Evolutionary conservation across 140 eudicot species (phyloP), one percentile per base, ranked within the genome.

Genomic region (Oenanthe javanica): DNA sequence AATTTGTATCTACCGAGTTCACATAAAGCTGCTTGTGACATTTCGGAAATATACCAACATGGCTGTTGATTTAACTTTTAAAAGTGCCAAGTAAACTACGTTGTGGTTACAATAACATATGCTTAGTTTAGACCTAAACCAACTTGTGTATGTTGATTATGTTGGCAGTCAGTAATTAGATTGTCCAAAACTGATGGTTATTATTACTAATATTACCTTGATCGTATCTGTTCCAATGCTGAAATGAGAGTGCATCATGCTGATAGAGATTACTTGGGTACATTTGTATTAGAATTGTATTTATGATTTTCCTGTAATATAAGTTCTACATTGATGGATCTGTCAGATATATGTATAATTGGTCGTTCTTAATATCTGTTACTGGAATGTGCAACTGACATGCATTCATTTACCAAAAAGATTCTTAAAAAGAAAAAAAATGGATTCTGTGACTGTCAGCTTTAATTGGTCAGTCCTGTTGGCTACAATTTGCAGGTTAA

Each of bases 401-500:
- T n/a, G 72, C 16, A 64, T 66, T 66, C 19, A 66, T 61, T 61
- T 61, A 61, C 69, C 66, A n/a, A 8, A 36, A 61, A 61, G 69
- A 21, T 21, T 61, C 31, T 21, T 67, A 36, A 31, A 1, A 27
- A 69, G 6, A n/a, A 31, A 45, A 42, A 4, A 72, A 46, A 8
- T n/a, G 63, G 75, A 64, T 52, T 23, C 43, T 10, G 8, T 74
- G 57, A 27, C 19, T 55, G 45, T 54, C 52, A 52, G 43, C 40
- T 52, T 40, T 31, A 75, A 18, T 10, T 46, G 75, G 64, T 81
- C 43, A 57, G 25, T 82, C 74, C 49, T n/a, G 21, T 8, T 6
- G 46, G 51, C 45, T 48, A 13, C 19, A 15, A 42, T 2, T 11
- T 78, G 63, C 90, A 95, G 99, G 85, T 86, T 95, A 76, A 88